A percentile compares a stretch with the other conserved stretches of the same genome.
Evolutionary conservation across 1,284 basidiomycete genomes (phyloP).

Genomic region (Malassezia arunalokei): DNA sequence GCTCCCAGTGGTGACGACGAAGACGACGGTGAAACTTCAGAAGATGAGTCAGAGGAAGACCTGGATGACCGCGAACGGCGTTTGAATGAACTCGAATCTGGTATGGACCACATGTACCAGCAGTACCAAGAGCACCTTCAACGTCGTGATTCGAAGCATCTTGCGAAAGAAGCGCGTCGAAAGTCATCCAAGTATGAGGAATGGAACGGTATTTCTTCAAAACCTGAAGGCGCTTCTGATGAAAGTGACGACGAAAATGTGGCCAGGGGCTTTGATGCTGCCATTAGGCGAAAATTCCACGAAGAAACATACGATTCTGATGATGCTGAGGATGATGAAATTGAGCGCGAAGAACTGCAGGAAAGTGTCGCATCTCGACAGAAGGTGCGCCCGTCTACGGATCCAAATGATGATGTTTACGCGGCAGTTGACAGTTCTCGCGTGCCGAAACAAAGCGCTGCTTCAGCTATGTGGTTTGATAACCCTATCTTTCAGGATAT

Average conservation of each 20-base stretch:
- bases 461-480: slow-evolving; percentile 76
- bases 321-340: slow-evolving; percentile 46
- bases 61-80: slow-evolving; percentile 51
- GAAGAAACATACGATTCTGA: slow-evolving; percentile 53
- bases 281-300: slow-evolving; percentile 56
- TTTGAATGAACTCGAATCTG: slow-evolving; percentile 56
- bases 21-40: slow-evolving; percentile 51
- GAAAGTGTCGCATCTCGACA: background rate
- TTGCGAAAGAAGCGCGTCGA: slow-evolving; percentile 67
- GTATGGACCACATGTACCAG: slow-evolving; percentile 79
- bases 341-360: slow-evolving; percentile 26
- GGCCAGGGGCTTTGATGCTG: slow-evolving; percentile 59
- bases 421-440: background rate
- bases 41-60: slow-evolving; percentile 49
- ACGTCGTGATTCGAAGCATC: slow-evolving; percentile 80
- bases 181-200: slow-evolving; percentile 54
- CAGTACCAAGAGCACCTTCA: slow-evolving; percentile 68
- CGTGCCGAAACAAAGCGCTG: slow-evolving; percentile 45
- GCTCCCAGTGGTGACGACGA: slow-evolving; percentile 14
- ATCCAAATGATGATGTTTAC: background rate
- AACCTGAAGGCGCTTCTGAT: slow-evolving; percentile 30
- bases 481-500: slow-evolving; percentile 80
- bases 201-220: slow-evolving; percentile 36
- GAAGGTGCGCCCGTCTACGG: background rate
- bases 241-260: slow-evolving; percentile 45